Percentiles rank a stretch among this genome's conserved stretches.
Conservation (phyloP, 345 rosid species). For the Linum trigynum region DNA sequence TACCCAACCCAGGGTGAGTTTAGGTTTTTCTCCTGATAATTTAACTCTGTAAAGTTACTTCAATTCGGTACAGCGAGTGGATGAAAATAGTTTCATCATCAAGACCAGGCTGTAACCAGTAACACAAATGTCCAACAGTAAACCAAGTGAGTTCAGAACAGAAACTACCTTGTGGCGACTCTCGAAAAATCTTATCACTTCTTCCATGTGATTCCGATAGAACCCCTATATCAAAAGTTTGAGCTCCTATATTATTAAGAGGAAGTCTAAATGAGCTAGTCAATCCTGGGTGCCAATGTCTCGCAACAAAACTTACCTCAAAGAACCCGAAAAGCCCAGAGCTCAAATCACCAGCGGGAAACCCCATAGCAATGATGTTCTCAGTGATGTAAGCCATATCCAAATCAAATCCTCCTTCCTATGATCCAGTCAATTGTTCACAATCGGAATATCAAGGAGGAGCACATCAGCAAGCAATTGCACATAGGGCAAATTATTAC, state of each 20-base stretch:
- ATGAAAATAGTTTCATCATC: background rate
- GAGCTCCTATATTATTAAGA: background rate
- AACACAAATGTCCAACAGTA: background rate
- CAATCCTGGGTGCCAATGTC: background rate
- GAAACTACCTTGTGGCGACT: slow-evolving; percentile 20
- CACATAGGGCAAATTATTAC: background rate
- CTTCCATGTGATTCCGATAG: slow-evolving; percentile 31
- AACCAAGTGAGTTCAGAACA: background rate
- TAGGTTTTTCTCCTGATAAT: no score
- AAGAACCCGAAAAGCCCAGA: slow-evolving; percentile 27
- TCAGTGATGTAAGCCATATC: slow-evolving; percentile 37
- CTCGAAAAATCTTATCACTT: slow-evolving; percentile 26
- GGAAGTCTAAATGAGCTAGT: background rate
- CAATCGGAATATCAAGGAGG: no score
- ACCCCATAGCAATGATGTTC: slow-evolving; percentile 31
- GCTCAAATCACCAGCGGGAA: slow-evolving; percentile 31
- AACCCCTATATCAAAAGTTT: slow-evolving; percentile 18
- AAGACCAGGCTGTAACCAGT: background rate
- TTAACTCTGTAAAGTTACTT: no score
- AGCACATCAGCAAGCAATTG: background rate
- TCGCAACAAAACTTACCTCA: slow-evolving; percentile 12
- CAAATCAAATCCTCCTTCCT: slow-evolving; percentile 31
- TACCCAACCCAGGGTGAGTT: no score
- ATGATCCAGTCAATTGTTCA: background rate
- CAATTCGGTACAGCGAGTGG: no score